These are phyloP conservation scores for Tricholoma matsutake DNA, from an alignment of 768 basidiomycete species.

Conservation along the genomic window DNA sequence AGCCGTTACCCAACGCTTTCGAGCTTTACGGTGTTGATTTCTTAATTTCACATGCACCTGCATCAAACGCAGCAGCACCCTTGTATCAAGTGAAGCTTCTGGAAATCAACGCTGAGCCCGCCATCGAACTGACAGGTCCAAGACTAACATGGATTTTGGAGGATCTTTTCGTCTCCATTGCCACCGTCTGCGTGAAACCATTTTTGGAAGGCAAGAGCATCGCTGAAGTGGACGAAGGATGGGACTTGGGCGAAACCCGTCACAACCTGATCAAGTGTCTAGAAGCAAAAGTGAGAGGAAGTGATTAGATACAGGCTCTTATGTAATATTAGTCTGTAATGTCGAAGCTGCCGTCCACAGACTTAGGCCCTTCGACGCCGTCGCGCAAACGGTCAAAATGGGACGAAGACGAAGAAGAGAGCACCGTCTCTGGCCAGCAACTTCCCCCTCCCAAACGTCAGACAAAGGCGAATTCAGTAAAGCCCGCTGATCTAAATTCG, in stretches of 20 bases:
- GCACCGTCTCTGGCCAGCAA: slow-evolving; percentile 20
- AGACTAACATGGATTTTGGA: slow-evolving; percentile 78
- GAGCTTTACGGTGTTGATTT: slow-evolving; percentile 97
- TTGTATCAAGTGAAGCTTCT: slow-evolving; percentile 67
- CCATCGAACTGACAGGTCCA: slow-evolving; percentile 89
- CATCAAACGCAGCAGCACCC: slow-evolving; percentile 9
- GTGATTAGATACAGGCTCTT: neutral
- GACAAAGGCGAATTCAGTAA: slow-evolving; percentile 40
- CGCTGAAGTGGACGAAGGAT: slow-evolving; percentile 20
- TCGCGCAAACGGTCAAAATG: slow-evolving; percentile 78
- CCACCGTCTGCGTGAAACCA: slow-evolving; percentile 64
- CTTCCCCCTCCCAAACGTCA: slow-evolving; percentile 53
- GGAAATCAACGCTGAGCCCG: slow-evolving; percentile 94
- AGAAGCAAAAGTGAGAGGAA: slow-evolving; percentile 45
- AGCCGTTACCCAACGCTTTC: slow-evolving; percentile 90
- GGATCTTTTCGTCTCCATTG: slow-evolving; percentile 74
- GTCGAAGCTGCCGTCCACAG: slow-evolving; percentile 20
- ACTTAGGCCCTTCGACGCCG: slow-evolving; percentile 47
- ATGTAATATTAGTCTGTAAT: neutral
- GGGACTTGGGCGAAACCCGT: slow-evolving; percentile 51
- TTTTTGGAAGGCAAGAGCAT: slow-evolving; percentile 40
- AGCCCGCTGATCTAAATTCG: slow-evolving; percentile 11
- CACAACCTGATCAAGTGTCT: slow-evolving; percentile 67
- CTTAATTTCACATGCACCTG: slow-evolving; percentile 52
- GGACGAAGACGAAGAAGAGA: slow-evolving; percentile 48